Percentiles rank a stretch among this genome's conserved stretches.
Conservation (phyloP, 345 rosid species). For the Adansonia digitata region DNA sequence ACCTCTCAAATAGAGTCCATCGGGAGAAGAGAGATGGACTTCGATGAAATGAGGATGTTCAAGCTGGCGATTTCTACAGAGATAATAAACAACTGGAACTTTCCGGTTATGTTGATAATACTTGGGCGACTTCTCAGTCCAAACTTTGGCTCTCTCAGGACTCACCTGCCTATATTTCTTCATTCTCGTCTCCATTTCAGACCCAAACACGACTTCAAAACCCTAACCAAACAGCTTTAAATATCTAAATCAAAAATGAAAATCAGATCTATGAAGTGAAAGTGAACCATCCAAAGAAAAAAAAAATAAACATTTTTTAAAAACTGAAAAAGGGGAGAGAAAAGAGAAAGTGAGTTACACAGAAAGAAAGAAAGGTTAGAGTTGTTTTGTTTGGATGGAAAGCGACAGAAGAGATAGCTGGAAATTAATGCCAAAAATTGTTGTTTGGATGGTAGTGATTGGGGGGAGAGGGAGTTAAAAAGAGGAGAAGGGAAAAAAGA, state of each 20-base stretch:
- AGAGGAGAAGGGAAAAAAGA: too few species aligned
- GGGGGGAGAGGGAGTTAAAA: not conserved
- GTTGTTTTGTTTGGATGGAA: not conserved
- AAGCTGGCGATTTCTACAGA: conserved; percentile 87
- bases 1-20: conserved; percentile 85
- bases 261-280: not conserved
- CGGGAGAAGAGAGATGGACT: conserved; percentile 64
- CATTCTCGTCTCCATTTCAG: conserved; percentile 65
- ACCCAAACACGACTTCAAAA: not conserved
- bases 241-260: not conserved
- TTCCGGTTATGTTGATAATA: conserved; percentile 56
- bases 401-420: not conserved
- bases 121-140: conserved; percentile 93
- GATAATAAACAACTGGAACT: conserved; percentile 83
- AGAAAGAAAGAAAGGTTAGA: not conserved
- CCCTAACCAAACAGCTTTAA: conserved; percentile 16
- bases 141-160: conserved; percentile 92
- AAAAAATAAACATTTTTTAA: not conserved
- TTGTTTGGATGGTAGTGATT: not conserved
- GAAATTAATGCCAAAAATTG: not conserved
- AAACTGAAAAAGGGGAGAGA: not conserved
- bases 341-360: not conserved
- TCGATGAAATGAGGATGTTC: conserved; percentile 99
- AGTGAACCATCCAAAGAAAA: not conserved
- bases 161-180: conserved; percentile 74